These are phyloP conservation scores for Solanum paucissectum DNA, from an alignment of 257 asterid species.

Conservation along the genomic window DNA sequence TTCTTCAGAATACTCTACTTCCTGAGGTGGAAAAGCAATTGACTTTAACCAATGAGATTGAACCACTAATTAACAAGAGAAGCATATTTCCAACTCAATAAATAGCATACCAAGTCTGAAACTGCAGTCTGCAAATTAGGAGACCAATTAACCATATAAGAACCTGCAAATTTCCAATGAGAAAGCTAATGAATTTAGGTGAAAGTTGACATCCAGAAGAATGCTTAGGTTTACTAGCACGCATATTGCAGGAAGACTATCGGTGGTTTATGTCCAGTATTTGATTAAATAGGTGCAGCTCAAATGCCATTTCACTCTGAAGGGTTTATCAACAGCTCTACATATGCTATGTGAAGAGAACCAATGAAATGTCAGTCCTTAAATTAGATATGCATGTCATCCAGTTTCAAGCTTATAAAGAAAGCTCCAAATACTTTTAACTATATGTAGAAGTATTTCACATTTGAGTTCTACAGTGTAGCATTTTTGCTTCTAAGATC, in stretches of 20 bases:
- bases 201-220: neutral
- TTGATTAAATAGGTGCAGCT: neutral
- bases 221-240: neutral
- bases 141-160: conserved; percentile 99
- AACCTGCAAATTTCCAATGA: conserved; percentile 43
- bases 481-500: neutral
- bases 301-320: neutral
- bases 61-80: neutral
- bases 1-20: conserved; percentile 96
- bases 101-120: conserved; percentile 63
- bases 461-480: neutral
- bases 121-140: conserved; percentile 98
- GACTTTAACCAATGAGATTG: neutral
- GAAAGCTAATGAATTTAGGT: neutral
- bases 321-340: neutral
- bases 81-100: neutral
- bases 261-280: neutral
- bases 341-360: neutral
- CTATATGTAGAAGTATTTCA: neutral
- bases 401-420: neutral
- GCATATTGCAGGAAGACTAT: neutral
- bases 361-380: neutral
- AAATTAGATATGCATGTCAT: neutral
- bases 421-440: neutral
- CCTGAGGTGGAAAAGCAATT: conserved; percentile 30